Base-by-base conservation (phyloP, 2,329 filamentous ascomycete genomes). In the Alternaria sp. region DNA sequence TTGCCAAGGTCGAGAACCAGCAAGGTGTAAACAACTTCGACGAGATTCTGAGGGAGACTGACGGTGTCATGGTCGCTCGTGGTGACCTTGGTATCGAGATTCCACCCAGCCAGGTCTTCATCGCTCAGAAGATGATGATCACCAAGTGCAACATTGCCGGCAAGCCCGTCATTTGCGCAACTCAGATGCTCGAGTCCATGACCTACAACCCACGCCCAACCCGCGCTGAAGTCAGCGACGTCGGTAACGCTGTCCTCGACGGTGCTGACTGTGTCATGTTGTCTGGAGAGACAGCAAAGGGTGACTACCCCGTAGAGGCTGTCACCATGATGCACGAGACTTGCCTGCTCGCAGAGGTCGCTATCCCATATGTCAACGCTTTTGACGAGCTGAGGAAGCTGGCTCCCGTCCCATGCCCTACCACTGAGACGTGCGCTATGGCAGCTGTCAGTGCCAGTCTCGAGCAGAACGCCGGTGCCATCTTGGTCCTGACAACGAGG, bases 121-220 rank as follows among this genome's bases (percentile, higher is more conserved):
- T 97, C 72, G 95, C 95, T 59, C 95, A 99, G 87, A 99, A 99
- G 91, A 99, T 99, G 92, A 94, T 99, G 88, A 99, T 99, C 82
- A 94, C 95, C 83, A 98, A 98, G 90, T 99, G 95, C 89, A 99
- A 99, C 87, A 90, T 97, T 79, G 94, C 93, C 72, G 95, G 95
- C 83, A 99, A 99, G 88, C 95, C 95, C 71, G 94, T 94, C 81
- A 97, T 99, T 81, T 98, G 94, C 83, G 95, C 95, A 62, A 99
- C 95, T 41, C 95, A 99, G 86, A 99, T 99, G 95, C 89, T 99
- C 72, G 95, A 99, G 88, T 97, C 93, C 71, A 99, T 99, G 95
- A 99, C 97, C 82, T 97, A 97, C 88, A 99, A 99, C 87, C 95
- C 95, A 71, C 92, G 95, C 66, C 95, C 95, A 53, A 99, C 95